These are phyloP conservation scores for Solanum arcanum DNA, from an alignment of 257 asterid genomes.

Conservation along the genomic window DNA sequence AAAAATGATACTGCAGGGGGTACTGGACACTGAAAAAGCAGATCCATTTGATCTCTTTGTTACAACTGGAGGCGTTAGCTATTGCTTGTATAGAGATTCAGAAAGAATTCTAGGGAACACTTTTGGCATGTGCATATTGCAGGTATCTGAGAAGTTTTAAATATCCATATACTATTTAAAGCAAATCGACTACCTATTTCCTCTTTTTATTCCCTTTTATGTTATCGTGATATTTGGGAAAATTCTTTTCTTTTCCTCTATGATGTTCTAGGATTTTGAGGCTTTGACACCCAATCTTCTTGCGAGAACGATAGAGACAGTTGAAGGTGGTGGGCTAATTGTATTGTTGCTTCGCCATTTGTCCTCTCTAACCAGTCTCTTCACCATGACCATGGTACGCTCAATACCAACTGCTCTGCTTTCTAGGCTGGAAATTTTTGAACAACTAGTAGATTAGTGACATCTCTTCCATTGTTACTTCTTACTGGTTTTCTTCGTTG, in stretches of 20 bases:
- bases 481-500: not conserved
- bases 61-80: slow-evolving; percentile 64
- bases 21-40: slow-evolving; percentile 63
- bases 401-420: not conserved
- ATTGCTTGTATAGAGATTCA: slow-evolving; percentile 81
- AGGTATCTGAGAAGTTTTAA: slow-evolving; percentile 29
- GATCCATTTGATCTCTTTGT: slow-evolving; percentile 70
- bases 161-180: not conserved
- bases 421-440: not conserved
- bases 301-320: slow-evolving; percentile 99
- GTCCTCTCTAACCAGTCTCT: slow-evolving; percentile 78
- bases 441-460: not conserved
- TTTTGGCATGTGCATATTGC: slow-evolving; percentile 94
- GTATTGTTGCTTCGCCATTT: slow-evolving; percentile 76
- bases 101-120: slow-evolving; percentile 97
- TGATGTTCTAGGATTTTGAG: slow-evolving; percentile 67
- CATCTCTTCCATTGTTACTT: not conserved
- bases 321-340: slow-evolving; percentile 97
- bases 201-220: not conserved
- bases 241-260: not conserved
- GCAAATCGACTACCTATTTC: not conserved
- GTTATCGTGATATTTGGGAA: not conserved
- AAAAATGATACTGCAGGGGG: slow-evolving; percentile 58
- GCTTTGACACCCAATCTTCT: slow-evolving; percentile 96
- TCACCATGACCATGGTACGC: slow-evolving; percentile 91